These are phyloP conservation scores for Solanum sejunctum DNA, from an alignment of 257 asterid species.

Conservation along the genomic window DNA sequence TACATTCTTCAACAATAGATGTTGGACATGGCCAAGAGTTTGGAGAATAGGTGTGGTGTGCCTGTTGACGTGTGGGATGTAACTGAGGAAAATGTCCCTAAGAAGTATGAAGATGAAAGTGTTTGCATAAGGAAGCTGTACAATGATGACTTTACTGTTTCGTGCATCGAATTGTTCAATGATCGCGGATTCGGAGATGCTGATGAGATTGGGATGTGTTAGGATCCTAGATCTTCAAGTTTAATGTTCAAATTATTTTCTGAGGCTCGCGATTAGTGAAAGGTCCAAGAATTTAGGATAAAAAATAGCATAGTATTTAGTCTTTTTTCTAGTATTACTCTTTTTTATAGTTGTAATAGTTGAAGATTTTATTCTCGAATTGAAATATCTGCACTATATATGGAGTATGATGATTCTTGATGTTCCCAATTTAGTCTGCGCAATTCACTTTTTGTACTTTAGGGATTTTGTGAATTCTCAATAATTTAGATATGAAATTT, in stretches of 20 bases:
- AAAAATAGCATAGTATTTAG: too few relatives aligned
- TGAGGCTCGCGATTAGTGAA: background rate
- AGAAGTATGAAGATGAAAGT: background rate
- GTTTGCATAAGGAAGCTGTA: conserved; percentile 16
- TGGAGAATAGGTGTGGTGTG: background rate
- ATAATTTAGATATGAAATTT: too few relatives aligned
- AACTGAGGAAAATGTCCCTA: conserved; percentile 15
- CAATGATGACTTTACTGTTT: conserved; percentile 9
- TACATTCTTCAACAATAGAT: background rate
- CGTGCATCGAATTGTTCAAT: conserved; percentile 21
- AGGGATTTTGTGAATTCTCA: too few relatives aligned
- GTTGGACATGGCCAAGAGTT: background rate
- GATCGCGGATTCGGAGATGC: conserved; percentile 4
- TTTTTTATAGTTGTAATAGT: too few relatives aligned
- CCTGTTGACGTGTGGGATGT: background rate
- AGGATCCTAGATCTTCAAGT: conserved; percentile 15
- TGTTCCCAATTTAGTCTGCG: too few relatives aligned
- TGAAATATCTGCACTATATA: too few relatives aligned
- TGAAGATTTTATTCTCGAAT: too few relatives aligned
- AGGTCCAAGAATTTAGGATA: background rate
- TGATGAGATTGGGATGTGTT: conserved; percentile 36
- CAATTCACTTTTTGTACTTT: too few relatives aligned
- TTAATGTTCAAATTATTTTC: background rate
- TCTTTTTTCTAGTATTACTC: too few relatives aligned
- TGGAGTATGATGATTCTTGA: too few relatives aligned